Percentiles rank a stretch among this genome's conserved stretches.
These are phyloP conservation scores for Aspergillaceae sp. DNA, from an alignment of 2,329 filamentous ascomycete species.

Conservation along the genomic window DNA sequence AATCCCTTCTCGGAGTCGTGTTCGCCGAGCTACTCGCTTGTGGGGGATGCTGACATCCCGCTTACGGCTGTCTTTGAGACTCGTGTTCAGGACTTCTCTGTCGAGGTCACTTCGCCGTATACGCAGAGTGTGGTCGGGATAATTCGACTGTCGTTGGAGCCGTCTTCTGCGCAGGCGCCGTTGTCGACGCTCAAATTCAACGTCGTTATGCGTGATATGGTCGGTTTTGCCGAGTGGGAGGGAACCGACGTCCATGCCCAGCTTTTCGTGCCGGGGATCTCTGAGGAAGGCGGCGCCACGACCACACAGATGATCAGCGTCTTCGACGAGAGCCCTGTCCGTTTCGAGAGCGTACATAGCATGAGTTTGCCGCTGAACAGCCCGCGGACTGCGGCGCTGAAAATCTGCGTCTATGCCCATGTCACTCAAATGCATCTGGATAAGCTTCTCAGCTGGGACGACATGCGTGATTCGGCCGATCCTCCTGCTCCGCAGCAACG, in stretches of 20 bases:
- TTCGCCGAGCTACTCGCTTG: slow-evolving; percentile 83
- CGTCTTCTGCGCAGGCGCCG: slow-evolving; percentile 84
- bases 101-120: slow-evolving; percentile 87
- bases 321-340: slow-evolving; percentile 85
- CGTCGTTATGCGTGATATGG: slow-evolving; percentile 92
- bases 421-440: slow-evolving; percentile 92
- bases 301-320: slow-evolving; percentile 90
- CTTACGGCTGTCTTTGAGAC: slow-evolving; percentile 89
- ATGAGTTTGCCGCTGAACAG: slow-evolving; percentile 85
- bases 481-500: slow-evolving; percentile 47
- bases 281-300: slow-evolving; percentile 82
- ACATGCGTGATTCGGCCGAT: slow-evolving; percentile 72
- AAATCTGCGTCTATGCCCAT: slow-evolving; percentile 84
- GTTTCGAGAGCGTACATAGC: slow-evolving; percentile 95
- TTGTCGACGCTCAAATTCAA: slow-evolving; percentile 95
- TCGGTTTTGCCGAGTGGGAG: slow-evolving; percentile 91
- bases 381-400: slow-evolving; percentile 63
- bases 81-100: slow-evolving; percentile 82
- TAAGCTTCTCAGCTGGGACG: slow-evolving; percentile 96
- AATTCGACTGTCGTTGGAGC: slow-evolving; percentile 81
- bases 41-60: slow-evolving; percentile 89
- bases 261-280: slow-evolving; percentile 86
- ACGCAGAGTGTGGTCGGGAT: slow-evolving; percentile 87
- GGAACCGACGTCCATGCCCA: slow-evolving; percentile 93
- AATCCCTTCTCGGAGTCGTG: slow-evolving; percentile 89